Evolutionary conservation across 495 filamentous ascomycete genomes (phyloP).

Genomic region (Xylaria telfairii): DNA sequence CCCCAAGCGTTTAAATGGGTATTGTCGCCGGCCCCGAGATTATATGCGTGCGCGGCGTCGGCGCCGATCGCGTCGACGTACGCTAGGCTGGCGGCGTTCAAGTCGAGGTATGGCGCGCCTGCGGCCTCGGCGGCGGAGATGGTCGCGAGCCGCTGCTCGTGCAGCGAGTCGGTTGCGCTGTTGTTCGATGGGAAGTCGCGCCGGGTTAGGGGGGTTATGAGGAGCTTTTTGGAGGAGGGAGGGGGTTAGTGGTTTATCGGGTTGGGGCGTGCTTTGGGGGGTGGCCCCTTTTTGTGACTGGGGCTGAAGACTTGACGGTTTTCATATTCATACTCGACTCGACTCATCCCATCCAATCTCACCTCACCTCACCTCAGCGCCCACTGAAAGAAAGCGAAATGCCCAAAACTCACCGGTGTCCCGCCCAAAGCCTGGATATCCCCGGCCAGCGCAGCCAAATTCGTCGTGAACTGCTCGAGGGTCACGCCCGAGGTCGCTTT

Average conservation of each 20-base stretch:
- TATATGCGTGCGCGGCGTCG: constrained; percentile 45
- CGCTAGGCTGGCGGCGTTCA: constrained; percentile 49
- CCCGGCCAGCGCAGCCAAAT: constrained; percentile 48
- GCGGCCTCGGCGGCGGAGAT: constrained; percentile 45
- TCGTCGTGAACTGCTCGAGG: constrained; percentile 45
- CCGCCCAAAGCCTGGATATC: constrained; percentile 49
- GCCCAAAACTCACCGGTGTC: constrained; percentile 37
- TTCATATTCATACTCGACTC: not conserved
- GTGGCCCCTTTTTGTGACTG: no score
- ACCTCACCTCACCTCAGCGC: no score
- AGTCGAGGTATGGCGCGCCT: constrained; percentile 43
- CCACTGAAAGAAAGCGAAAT: not conserved
- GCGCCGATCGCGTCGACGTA: constrained; percentile 56
- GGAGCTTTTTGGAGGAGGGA: not conserved
- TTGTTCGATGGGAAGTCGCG: constrained; percentile 42
- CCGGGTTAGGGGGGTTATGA: constrained; percentile 52
- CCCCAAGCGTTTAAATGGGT: constrained; percentile 56
- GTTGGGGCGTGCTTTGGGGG: no score
- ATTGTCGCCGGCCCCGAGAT: constrained; percentile 45
- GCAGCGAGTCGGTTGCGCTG: constrained; percentile 46
- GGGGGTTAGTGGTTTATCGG: not conserved
- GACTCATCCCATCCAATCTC: not conserved
- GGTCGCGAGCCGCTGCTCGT: constrained; percentile 45
- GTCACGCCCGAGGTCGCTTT: constrained; percentile 48
- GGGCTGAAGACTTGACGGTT: not conserved